Evolutionary conservation across 1,284 basidiomycete species (phyloP), one percentile per base, ranked within the genome.

Genomic region (Cystobasidium sp.): DNA sequence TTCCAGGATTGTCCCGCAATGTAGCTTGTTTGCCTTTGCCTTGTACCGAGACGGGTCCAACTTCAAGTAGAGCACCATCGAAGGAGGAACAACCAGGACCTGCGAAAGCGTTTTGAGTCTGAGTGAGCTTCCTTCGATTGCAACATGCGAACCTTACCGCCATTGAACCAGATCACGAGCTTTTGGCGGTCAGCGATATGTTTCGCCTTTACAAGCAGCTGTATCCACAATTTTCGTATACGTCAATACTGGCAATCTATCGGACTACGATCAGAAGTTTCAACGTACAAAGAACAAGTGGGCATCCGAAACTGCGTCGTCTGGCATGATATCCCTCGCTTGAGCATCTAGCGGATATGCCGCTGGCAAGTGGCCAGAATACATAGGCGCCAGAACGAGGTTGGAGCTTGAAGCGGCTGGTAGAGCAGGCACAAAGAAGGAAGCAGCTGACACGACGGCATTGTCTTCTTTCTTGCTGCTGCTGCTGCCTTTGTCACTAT

Each of bases 11-110:
- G 44, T 95, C 90, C 7, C 88, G 86, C 65, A 89, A 87, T 76
- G 88, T 88, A 73, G 97, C 86, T 37, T 90, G 91, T n/a, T 90
- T 85, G 7, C 88, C 89, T 1, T 74, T 76, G 41, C 80, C 72
- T 9, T 63, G 64, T 24, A 76, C 71, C 44, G 77, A 61, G 69
- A 94, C 96, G 3, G 96, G 95, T 0, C 96, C 96, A n/a, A 96
- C 86, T 81, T 99, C 97, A 94, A 99, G 97, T 89, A 99, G 91
- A 41, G 94, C 86, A 6, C 96, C 96, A 80, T 99, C 96, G 81
- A 99, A 97, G 3, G 92, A 94, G 0, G 94, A 97, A 82, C 96
- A 99, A 44, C 96, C 96, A 22, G 93, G 96, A 20, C 92, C 96
- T 71, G 52, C 8, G n/a, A 9, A 10, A 44, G 93, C 76, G 41